Conservation (phyloP, 345 rosid genomes). For the Pistacia atlantica region DNA sequence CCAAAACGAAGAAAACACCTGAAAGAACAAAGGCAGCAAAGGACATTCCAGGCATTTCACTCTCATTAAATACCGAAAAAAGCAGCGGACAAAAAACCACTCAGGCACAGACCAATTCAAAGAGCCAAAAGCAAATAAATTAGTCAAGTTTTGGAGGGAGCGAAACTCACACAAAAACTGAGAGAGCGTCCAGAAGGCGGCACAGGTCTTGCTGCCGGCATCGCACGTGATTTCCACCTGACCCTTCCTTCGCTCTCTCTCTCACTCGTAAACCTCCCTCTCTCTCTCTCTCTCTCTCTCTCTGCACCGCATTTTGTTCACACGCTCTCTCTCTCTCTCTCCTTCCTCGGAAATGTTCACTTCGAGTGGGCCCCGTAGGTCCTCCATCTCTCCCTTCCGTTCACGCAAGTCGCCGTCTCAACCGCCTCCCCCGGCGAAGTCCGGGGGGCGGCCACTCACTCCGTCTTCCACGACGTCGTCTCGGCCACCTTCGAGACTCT, state of each 20-base stretch:
- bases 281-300: constrained; percentile 10
- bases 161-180: neutral
- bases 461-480: constrained; percentile 47
- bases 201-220: constrained; percentile 21
- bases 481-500: constrained; percentile 49
- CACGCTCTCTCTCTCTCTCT: constrained; percentile 13
- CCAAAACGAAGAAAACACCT: neutral
- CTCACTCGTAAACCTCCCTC: no score
- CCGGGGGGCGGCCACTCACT: constrained; percentile 43
- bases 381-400: constrained; percentile 86
- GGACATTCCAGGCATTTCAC: constrained; percentile 11
- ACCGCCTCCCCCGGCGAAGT: constrained; percentile 36
- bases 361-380: constrained; percentile 52
- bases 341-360: constrained; percentile 46
- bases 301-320: neutral
- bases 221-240: constrained; percentile 34
- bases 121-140: neutral
- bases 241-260: neutral
- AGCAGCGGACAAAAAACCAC: neutral
- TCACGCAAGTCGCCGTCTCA: constrained; percentile 64
- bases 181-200: constrained; percentile 29
- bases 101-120: constrained; percentile 13
- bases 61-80: neutral
- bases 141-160: constrained; percentile 39
- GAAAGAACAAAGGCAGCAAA: neutral